These are phyloP conservation scores for Mycena capillaripes DNA, from an alignment of 768 basidiomycete genomes.

Conservation along the genomic window DNA sequence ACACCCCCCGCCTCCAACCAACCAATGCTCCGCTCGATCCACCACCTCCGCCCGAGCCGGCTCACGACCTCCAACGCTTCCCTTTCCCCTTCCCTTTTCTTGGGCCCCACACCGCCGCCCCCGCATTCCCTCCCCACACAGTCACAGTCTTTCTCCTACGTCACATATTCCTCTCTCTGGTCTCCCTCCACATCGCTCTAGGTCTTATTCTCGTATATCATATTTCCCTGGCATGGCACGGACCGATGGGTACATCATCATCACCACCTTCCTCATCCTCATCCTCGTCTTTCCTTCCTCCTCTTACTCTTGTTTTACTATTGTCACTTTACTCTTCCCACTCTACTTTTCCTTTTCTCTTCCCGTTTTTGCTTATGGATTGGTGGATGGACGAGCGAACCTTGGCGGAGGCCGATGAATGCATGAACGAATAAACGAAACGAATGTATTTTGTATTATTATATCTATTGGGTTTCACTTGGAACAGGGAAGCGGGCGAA, in stretches of 20 bases:
- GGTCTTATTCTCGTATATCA: neutral
- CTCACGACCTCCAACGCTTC: neutral
- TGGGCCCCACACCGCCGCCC: neutral
- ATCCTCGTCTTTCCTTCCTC: no score
- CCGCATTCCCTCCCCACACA: neutral
- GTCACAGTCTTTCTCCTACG: neutral
- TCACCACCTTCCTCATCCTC: no score
- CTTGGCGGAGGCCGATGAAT: neutral
- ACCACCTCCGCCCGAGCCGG: neutral
- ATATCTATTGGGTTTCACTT: slow-evolving; percentile 36
- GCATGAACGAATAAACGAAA: slow-evolving; percentile 17
- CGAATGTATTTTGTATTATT: slow-evolving; percentile 36
- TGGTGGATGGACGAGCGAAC: neutral
- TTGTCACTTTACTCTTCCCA: neutral
- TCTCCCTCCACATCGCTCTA: neutral
- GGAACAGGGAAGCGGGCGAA: no score
- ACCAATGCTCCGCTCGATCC: neutral
- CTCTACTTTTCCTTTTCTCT: neutral
- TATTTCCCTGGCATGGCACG: neutral
- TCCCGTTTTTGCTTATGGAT: neutral
- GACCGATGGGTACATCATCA: neutral
- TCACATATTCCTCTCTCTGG: no score
- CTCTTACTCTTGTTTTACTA: neutral
- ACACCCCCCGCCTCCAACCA: neutral
- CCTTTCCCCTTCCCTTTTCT: neutral